Evolutionary conservation across 2,329 filamentous ascomycete species (phyloP), one percentile per base, ranked within the genome.

Genomic region (Ascosphaera aggregata): DNA sequence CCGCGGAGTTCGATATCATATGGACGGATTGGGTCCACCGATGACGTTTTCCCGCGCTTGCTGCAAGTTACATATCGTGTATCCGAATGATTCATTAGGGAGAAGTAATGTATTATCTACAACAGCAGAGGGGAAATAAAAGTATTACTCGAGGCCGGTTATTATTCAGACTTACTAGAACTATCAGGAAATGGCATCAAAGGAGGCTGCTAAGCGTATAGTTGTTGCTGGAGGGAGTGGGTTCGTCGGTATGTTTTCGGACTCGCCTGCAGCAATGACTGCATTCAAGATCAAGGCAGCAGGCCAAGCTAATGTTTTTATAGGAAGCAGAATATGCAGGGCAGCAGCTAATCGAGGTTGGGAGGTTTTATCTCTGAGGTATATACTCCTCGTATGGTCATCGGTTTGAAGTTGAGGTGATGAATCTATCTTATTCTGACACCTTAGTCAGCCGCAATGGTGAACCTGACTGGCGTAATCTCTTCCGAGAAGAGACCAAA

Each of bases 171-270:
- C n/a, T n/a, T n/a, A n/a, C n/a, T n/a, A n/a, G n/a, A n/a, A n/a
- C n/a, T n/a, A n/a, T n/a, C n/a, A n/a, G n/a, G 36, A 44, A 38
- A 43, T 45, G 44, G 41, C 38, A 43, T 37, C 42, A 43, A 51
- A 66, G 39, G 63, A 67, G 46, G 66, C 67, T 38, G 64, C 72
- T 41, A 93, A 84, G 61, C 77, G 73, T 58, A 65, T 98, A 34
- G 74, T 95, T 34, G 84, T 98, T 40, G 91, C 80, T 47, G 89
- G 89, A 47, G 86, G 86, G 43, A 94, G 81, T 57, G 86, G 89
- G 24, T 98, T 95, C 54, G 61, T 98, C 18, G 82, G 82, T 59
- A 52, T 20, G 53, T 50, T 69, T 66, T 37, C 39, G 39, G 19
- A 36, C 32, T 8, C 18, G 9, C 15, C 19, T 9, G 1, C 17